Evolutionary conservation across 2,329 filamentous ascomycete species (phyloP), one percentile per base, ranked within the genome.

Genomic region (Pseudocercospora macadamiae): DNA sequence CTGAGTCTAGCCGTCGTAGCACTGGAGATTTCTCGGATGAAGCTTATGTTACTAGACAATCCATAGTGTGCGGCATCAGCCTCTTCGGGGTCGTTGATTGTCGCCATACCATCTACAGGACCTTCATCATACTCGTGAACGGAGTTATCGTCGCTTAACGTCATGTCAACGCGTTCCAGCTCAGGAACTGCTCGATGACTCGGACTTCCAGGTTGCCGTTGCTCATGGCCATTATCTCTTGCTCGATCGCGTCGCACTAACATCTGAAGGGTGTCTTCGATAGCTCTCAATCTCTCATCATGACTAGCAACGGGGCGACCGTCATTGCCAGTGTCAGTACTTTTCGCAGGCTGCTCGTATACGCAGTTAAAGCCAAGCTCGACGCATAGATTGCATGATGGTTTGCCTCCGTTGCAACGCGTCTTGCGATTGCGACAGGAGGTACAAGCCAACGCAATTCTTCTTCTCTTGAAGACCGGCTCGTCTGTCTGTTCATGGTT

Each of bases 311-410:
- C 37, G 18, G 37, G 6, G 10, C n/a, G n/a, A 9, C 5, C n/a
- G 9, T 18, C 8, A 10, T 8, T 42, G 16, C 42, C 53, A 34
- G 25, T 21, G 9, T 14, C 23, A 21, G 12, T 14, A 4, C 21
- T 18, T 25, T 48, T 55, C 37, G 48, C 53, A 2, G 53, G 53
- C 23, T 55, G 53, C 39, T 55, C 53, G 39, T 55, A 55, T 14
- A 47, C 18, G 28, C 52, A 55, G 5, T 55, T 25, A 21, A 55
- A 55, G 28, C 53, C 53, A 4, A 55, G 39, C 14, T 55, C 53
- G 26, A 47, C 28, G 6, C 53, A 55, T 10, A 55, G 39, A 19
- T 26, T 55, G 53, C 53, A 55, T 6, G 53, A 16, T n/a, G 53
- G 53, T 18, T 48, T 55, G 4, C 18, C 37, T 3, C 53, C 53